Percentiles rank a stretch among this genome's conserved stretches.
Conservation (phyloP, 2,329 filamentous ascomycete genomes). For the Calonectria montana region DNA sequence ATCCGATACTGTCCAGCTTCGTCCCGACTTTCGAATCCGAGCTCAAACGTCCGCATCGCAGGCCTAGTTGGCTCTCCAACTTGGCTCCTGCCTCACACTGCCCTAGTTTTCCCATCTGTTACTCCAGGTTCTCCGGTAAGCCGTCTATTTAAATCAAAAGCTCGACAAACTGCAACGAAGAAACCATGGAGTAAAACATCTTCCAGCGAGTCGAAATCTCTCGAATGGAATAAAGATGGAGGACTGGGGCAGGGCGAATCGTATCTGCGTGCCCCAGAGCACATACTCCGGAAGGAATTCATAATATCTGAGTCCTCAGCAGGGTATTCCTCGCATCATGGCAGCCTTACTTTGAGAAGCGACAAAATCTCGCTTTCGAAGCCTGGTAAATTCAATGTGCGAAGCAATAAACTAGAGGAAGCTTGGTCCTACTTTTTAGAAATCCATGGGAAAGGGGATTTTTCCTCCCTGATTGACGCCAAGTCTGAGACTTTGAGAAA, state of each 20-base stretch:
- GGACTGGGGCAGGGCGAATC: slow-evolving; percentile 28
- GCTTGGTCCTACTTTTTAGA: slow-evolving; percentile 44
- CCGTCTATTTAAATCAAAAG: slow-evolving; percentile 19
- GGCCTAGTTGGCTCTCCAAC: slow-evolving; percentile 8
- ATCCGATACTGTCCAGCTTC: slow-evolving; percentile 29
- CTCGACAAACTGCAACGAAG: slow-evolving; percentile 7
- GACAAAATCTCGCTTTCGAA: slow-evolving; percentile 35
- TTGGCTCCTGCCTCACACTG: slow-evolving; percentile 22
- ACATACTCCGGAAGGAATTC: background rate
- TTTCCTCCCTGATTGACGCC: slow-evolving; percentile 33
- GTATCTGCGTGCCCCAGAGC: background rate
- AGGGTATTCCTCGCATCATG: background rate
- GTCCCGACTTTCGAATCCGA: slow-evolving; percentile 29
- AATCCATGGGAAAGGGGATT: slow-evolving; percentile 30
- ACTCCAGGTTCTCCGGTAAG: slow-evolving; percentile 7
- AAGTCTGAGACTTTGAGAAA: slow-evolving; percentile 44
- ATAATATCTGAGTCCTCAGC: background rate
- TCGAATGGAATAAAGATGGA: slow-evolving; percentile 34
- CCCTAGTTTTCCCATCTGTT: slow-evolving; percentile 27
- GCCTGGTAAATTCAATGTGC: slow-evolving; percentile 30
- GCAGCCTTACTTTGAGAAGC: slow-evolving; percentile 9
- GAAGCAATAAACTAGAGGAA: slow-evolving; percentile 36
- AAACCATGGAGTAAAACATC: slow-evolving; percentile 16
- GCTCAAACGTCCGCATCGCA: slow-evolving; percentile 15
- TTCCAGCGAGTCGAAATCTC: slow-evolving; percentile 11